phyloP scores from a whole-genome alignment of 1,139 yeast genomes.

The Pichia sp. region DNA sequence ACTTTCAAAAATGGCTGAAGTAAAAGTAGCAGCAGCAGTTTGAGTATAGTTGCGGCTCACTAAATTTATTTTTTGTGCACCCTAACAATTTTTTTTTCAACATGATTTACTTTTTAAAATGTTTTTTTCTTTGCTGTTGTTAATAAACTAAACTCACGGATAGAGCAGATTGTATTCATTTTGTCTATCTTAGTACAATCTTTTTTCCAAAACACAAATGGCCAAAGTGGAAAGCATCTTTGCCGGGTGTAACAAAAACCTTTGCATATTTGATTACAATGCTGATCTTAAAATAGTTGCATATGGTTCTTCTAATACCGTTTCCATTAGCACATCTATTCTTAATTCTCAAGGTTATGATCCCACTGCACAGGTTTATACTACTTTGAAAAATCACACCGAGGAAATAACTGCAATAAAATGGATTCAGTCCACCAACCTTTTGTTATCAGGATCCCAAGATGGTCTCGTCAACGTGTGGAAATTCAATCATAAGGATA shows the following conservation, averaged over 20 bases:
- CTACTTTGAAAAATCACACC: constrained; percentile 56
- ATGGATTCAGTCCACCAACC: constrained; percentile 46
- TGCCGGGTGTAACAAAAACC: constrained; percentile 76
- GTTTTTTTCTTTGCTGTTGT: too few relatives aligned
- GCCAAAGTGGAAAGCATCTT: constrained; percentile 53
- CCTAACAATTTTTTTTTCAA: background rate
- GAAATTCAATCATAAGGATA: constrained; percentile 34
- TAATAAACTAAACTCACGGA: too few relatives aligned
- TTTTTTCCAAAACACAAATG: background rate
- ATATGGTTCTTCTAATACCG: constrained; percentile 68
- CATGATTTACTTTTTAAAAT: background rate
- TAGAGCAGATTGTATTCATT: too few relatives aligned
- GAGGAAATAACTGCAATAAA: constrained; percentile 56
- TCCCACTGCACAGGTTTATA: constrained; percentile 43
- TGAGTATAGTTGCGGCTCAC: background rate
- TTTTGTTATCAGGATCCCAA: constrained; percentile 59
- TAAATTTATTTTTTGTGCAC: background rate
- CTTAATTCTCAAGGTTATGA: constrained; percentile 30
- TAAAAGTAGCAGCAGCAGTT: too few relatives aligned
- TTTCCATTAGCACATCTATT: constrained; percentile 65
- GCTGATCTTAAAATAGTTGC: constrained; percentile 46
- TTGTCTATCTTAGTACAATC: too few relatives aligned
- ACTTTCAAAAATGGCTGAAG: too few relatives aligned
- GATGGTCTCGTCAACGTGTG: constrained; percentile 62
- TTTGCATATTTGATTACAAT: constrained; percentile 60